Evolutionary conservation across 306 rosid genomes (phyloP).

Genomic region (Glycine latifolia): DNA sequence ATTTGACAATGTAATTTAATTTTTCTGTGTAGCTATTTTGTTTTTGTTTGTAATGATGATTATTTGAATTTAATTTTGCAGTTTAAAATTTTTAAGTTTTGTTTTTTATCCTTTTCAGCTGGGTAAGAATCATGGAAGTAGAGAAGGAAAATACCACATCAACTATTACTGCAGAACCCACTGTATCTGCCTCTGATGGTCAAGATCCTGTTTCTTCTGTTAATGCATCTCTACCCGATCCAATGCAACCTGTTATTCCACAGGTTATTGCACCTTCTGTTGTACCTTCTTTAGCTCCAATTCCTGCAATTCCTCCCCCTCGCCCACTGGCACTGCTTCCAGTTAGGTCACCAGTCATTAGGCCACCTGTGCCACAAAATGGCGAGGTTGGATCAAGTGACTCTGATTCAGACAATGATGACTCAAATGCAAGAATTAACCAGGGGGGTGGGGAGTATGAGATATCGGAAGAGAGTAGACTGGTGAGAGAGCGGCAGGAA

Average conservation of each 20-base stretch:
- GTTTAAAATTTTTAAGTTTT: not conserved
- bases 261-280: constrained; percentile 52
- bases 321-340: constrained; percentile 76
- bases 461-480: constrained; percentile 84
- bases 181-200: constrained; percentile 53
- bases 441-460: constrained; percentile 70
- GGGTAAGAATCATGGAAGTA: constrained; percentile 43
- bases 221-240: constrained; percentile 45
- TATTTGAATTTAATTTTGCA: constrained; percentile 15
- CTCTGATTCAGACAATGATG: constrained; percentile 73
- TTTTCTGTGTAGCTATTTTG: not conserved
- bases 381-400: constrained; percentile 69
- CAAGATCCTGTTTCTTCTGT: constrained; percentile 49
- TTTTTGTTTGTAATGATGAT: constrained; percentile 1
- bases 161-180: constrained; percentile 51
- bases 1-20: not conserved
- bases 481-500: constrained; percentile 84
- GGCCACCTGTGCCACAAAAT: constrained; percentile 63
- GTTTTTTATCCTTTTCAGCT: not conserved
- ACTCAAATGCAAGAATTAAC: constrained; percentile 49
- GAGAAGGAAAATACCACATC: constrained; percentile 54
- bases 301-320: constrained; percentile 59
- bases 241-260: constrained; percentile 53
- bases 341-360: constrained; percentile 60
- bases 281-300: constrained; percentile 65